Conservation (phyloP, 2,329 filamentous ascomycete species). For the Rutstroemia sp. region DNA sequence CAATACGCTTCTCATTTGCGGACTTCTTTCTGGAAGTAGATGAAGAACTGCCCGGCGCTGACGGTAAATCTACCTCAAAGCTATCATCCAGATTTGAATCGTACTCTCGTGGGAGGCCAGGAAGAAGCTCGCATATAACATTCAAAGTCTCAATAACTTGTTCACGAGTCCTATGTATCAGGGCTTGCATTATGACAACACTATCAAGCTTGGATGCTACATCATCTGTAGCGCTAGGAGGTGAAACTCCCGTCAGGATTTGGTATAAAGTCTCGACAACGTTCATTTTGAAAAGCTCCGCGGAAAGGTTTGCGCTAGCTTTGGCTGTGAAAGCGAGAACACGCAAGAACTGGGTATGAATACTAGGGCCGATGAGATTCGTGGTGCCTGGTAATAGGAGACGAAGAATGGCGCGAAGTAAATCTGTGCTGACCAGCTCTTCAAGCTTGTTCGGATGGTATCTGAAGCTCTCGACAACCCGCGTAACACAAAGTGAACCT, state of each 20-base stretch:
- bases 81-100: constrained; percentile 39
- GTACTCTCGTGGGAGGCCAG: constrained; percentile 56
- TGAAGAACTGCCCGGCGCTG: constrained; percentile 38
- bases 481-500: constrained; percentile 87
- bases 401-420: constrained; percentile 77
- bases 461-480: constrained; percentile 96
- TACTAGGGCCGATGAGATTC: constrained; percentile 86
- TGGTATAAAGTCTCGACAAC: constrained; percentile 97
- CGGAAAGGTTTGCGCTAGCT: constrained; percentile 78
- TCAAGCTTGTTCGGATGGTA: constrained; percentile 82
- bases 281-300: constrained; percentile 90
- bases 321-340: constrained; percentile 86
- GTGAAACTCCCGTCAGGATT: constrained; percentile 91
- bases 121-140: constrained; percentile 90
- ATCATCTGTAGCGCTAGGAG: constrained; percentile 70
- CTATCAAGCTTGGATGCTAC: constrained; percentile 85
- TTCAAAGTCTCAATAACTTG: constrained; percentile 97
- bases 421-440: constrained; percentile 80
- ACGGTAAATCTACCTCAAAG: constrained; percentile 33
- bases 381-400: constrained; percentile 89
- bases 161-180: constrained; percentile 91
- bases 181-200: constrained; percentile 95
- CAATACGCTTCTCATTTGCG: constrained; percentile 73
- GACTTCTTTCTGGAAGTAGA: constrained; percentile 43
- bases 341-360: constrained; percentile 92